Evolutionary conservation across 352 stramenopile genomes (phyloP).

Genomic region (Bremia lactucae): DNA sequence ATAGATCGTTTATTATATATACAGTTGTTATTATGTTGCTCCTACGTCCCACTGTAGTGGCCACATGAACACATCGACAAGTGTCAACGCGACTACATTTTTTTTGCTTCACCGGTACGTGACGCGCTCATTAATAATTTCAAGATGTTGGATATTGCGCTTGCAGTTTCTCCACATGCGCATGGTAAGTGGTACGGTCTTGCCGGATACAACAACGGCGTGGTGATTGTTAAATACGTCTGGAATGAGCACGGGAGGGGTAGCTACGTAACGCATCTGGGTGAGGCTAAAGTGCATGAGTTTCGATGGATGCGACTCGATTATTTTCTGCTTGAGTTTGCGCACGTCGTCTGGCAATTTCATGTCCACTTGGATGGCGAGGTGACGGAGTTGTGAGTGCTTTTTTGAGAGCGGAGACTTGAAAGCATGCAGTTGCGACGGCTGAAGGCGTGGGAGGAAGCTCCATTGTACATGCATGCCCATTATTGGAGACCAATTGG

Average conservation of each 20-base stretch:
- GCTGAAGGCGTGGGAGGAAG: no score
- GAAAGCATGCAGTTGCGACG: slow-evolving; percentile 2
- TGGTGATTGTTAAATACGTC: slow-evolving; percentile 18
- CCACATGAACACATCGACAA: no score
- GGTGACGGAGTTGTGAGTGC: slow-evolving; percentile 14
- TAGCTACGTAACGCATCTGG: slow-evolving; percentile 33
- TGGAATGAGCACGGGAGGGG: slow-evolving; percentile 36
- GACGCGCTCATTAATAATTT: slow-evolving; percentile 36
- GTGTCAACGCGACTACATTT: no score
- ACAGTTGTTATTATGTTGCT: no score
- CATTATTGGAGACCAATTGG: no score
- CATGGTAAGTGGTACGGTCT: slow-evolving; percentile 32
- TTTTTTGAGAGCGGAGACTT: slow-evolving; percentile 15
- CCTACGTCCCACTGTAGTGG: no score
- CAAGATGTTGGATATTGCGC: slow-evolving; percentile 23
- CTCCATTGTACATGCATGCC: no score
- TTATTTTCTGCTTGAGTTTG: slow-evolving; percentile 38
- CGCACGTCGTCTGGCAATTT: slow-evolving; percentile 25
- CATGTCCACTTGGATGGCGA: slow-evolving; percentile 2
- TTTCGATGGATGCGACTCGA: slow-evolving; percentile 29
- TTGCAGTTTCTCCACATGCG: slow-evolving; percentile 37
- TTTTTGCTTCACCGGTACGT: no score
- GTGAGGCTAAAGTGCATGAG: slow-evolving; percentile 33
- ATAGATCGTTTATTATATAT: no score
- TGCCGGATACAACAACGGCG: slow-evolving; percentile 29